Percentiles rank a stretch among this genome's conserved stretches.
phyloP scores from a whole-genome alignment of 1,139 yeast genomes.

The Spathaspora sp. region DNA sequence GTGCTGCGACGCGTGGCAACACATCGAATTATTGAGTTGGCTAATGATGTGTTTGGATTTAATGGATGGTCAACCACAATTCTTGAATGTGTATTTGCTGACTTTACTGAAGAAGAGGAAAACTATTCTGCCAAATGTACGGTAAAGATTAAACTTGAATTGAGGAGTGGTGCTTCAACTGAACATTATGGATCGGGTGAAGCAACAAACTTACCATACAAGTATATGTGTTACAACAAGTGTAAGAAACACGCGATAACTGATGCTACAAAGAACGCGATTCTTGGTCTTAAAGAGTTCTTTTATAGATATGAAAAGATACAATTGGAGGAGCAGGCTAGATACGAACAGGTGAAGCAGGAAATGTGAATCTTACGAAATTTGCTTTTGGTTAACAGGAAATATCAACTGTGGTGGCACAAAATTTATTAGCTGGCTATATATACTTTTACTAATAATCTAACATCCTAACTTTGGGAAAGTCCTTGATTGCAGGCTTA shows the following conservation, averaged over 20 bases:
- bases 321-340: not conserved
- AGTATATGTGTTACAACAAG: slow-evolving; percentile 36
- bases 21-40: slow-evolving; percentile 43
- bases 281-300: slow-evolving; percentile 28
- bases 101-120: slow-evolving; percentile 16
- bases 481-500: slow-evolving; percentile 57
- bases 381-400: too few species aligned
- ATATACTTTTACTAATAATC: slow-evolving; percentile 42
- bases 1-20: slow-evolving; percentile 16
- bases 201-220: slow-evolving; percentile 34
- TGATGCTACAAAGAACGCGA: slow-evolving; percentile 45
- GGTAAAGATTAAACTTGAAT: slow-evolving; percentile 35
- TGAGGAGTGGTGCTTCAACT: slow-evolving; percentile 49
- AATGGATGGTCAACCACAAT: slow-evolving; percentile 66
- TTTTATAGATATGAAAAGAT: slow-evolving; percentile 19
- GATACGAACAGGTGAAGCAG: not conserved
- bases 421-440: too few species aligned
- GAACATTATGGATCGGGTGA: slow-evolving; percentile 44
- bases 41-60: slow-evolving; percentile 66
- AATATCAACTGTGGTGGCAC: too few species aligned
- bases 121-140: slow-evolving; percentile 22
- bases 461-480: slow-evolving; percentile 55
- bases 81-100: slow-evolving; percentile 17
- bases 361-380: not conserved
- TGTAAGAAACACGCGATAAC: slow-evolving; percentile 56